These are phyloP conservation scores for Dispira simplex DNA, from an alignment of 192 early-diverging fungal genomes.

Conservation along the genomic window DNA sequence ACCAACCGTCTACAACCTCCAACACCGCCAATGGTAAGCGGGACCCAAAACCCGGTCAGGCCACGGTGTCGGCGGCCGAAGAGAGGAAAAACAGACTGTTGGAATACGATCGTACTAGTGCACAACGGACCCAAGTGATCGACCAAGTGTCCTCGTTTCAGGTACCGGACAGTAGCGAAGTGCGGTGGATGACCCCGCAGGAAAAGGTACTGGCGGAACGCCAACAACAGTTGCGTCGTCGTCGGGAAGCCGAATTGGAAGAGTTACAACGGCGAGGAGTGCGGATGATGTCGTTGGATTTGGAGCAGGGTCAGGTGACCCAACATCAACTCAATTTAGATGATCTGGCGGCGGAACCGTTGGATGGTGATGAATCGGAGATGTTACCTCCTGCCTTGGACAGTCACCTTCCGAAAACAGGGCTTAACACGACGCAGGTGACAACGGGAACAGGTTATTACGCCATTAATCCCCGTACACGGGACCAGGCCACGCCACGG, in stretches of 20 bases:
- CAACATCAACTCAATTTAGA: not conserved
- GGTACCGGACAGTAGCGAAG: constrained; percentile 13
- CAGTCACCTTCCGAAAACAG: not conserved
- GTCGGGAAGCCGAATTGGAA: constrained; percentile 16
- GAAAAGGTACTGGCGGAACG: constrained; percentile 18
- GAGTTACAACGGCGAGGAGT: constrained; percentile 19
- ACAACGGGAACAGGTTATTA: not conserved
- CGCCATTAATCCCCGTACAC: not conserved
- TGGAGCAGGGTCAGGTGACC: constrained; percentile 4
- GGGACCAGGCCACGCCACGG: not conserved
- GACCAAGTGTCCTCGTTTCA: constrained; percentile 27
- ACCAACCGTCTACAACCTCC: not conserved
- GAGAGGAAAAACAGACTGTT: constrained; percentile 25
- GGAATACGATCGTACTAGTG: constrained; percentile 28
- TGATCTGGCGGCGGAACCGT: not conserved
- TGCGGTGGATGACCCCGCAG: constrained; percentile 26
- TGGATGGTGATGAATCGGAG: too few relatives aligned
- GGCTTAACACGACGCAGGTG: not conserved
- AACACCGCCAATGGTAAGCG: not conserved
- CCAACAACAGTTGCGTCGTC: not conserved
- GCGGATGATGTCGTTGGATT: constrained; percentile 23
- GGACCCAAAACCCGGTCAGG: not conserved
- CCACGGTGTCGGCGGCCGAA: constrained; percentile 18
- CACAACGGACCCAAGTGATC: constrained; percentile 27
- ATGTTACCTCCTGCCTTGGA: not conserved